phyloP scores from a whole-genome alignment of 2,329 filamentous ascomycete species.

The Lasiodiplodia citricola region DNA sequence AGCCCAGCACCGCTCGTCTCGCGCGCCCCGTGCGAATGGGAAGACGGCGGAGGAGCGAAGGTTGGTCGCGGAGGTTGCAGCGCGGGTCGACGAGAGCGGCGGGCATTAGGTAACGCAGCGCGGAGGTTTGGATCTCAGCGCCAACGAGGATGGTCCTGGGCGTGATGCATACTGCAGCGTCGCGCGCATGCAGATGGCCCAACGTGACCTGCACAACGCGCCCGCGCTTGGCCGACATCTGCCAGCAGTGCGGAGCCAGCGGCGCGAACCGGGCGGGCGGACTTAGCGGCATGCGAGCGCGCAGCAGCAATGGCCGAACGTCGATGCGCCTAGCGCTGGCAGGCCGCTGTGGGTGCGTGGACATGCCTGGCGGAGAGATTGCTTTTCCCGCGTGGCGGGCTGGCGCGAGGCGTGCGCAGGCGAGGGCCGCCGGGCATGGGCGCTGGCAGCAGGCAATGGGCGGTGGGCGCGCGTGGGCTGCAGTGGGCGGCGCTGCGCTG shows the following conservation, averaged over 20 bases:
- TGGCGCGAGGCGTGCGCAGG: constrained; percentile 14
- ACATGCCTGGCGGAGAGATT: constrained; percentile 10
- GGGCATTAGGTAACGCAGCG: constrained; percentile 24
- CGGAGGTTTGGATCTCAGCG: constrained; percentile 1
- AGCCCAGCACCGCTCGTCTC: constrained; percentile 5
- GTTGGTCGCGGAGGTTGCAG: constrained; percentile 6
- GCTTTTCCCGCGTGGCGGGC: constrained; percentile 21
- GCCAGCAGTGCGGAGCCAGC: constrained; percentile 2
- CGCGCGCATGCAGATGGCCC: constrained; percentile 18
- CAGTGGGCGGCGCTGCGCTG: not conserved
- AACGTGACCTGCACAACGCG: constrained; percentile 19
- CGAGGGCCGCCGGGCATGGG: not conserved
- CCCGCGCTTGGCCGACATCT: constrained; percentile 8
- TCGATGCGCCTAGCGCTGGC: constrained; percentile 3
- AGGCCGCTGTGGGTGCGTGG: not conserved
- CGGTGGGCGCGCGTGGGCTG: constrained; percentile 3
- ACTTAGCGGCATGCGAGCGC: not conserved
- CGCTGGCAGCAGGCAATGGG: constrained; percentile 6
- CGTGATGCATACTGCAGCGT: constrained; percentile 17
- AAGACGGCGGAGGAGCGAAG: constrained; percentile 13
- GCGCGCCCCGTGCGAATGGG: constrained; percentile 18
- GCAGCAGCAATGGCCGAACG: not conserved
- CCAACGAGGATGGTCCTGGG: constrained; percentile 16
- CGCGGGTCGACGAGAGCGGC: constrained; percentile 9
- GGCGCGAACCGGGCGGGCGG: constrained; percentile 7